phyloP scores from a whole-genome alignment of 331 rosid species.

The Malus hybrid region DNA sequence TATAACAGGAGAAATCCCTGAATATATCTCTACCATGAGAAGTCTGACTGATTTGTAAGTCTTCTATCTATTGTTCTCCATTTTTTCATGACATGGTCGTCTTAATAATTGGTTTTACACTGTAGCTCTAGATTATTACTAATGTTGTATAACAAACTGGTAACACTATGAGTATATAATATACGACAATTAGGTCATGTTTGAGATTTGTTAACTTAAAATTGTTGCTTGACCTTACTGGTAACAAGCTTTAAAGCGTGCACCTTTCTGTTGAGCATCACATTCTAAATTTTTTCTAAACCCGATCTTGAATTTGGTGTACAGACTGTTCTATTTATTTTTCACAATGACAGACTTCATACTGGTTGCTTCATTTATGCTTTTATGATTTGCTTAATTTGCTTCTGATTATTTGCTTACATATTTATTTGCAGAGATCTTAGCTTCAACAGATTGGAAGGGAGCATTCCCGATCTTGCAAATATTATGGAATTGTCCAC shows the following conservation, averaged over 20 bases:
- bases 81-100: background rate
- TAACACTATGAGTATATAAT: background rate
- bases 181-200: too few species aligned
- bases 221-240: too few species aligned
- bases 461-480: constrained; percentile 14
- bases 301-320: too few species aligned
- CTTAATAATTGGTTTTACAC: background rate
- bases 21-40: constrained; percentile 1
- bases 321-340: background rate
- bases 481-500: constrained; percentile 4
- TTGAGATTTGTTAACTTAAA: too few species aligned
- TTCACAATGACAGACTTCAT: background rate
- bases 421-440: constrained; percentile 16
- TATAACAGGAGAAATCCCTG: constrained; percentile 12
- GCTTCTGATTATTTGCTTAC: background rate
- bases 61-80: background rate
- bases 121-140: background rate
- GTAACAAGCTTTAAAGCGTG: too few species aligned
- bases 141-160: background rate
- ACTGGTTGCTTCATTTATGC: background rate
- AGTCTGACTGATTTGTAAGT: constrained; percentile 2
- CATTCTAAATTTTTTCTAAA: background rate
- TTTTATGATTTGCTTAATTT: background rate
- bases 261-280: background rate
- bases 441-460: constrained; percentile 29